Evolutionary conservation across 2,329 filamentous ascomycete genomes (phyloP).

Genomic region (Mycosphaerella sp.): DNA sequence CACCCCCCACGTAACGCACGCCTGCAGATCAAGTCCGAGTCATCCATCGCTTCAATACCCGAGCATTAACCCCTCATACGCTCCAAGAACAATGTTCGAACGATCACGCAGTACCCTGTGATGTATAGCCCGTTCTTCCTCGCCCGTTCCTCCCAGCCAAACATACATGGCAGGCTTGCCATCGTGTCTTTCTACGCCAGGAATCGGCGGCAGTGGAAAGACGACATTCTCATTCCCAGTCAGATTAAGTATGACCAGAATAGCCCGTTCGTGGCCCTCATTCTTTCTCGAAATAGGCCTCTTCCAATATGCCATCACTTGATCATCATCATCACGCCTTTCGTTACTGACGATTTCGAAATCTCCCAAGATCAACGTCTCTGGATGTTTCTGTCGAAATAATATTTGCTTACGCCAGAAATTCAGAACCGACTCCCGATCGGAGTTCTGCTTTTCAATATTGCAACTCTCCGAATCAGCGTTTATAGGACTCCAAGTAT

Average conservation of each 20-base stretch:
- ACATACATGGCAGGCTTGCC: neutral
- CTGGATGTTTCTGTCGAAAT: constrained; percentile 13
- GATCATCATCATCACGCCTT: constrained; percentile 4
- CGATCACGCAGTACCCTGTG: neutral
- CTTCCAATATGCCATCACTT: constrained; percentile 20
- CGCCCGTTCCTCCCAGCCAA: neutral
- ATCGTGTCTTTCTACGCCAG: neutral
- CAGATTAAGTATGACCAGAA: constrained; percentile 22
- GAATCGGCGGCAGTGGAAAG: constrained; percentile 13
- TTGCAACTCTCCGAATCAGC: constrained; percentile 18
- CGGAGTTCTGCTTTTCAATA: constrained; percentile 11
- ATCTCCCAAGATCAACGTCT: constrained; percentile 17
- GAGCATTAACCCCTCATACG: constrained; percentile 7
- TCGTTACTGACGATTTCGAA: constrained; percentile 13
- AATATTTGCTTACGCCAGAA: constrained; percentile 20
- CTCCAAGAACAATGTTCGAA: neutral
- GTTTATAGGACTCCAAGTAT: constrained; percentile 25
- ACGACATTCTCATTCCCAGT: constrained; percentile 9
- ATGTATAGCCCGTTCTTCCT: neutral
- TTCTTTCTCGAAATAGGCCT: neutral
- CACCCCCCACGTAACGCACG: no score
- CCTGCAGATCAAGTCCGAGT: no score
- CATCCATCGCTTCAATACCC: neutral
- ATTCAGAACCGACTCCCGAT: constrained; percentile 11
- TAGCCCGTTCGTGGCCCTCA: neutral